Base-by-base conservation (phyloP, 306 rosid species). In the Lathyrus tuberosus region DNA sequence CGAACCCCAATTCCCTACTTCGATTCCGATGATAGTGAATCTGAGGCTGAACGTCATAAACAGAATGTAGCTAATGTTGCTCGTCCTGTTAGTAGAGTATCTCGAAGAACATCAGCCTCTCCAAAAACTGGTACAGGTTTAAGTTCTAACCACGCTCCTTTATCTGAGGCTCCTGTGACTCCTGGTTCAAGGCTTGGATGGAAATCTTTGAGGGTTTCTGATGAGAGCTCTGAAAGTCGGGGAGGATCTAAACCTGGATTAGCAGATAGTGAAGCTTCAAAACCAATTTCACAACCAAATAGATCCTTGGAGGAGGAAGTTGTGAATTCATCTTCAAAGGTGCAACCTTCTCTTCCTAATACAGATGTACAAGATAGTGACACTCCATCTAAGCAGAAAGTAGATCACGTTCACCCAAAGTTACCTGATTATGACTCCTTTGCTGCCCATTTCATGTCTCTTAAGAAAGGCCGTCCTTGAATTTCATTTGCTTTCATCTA, bases 331-430 rank as follows among this genome's bases (percentile, higher is more conserved):
- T 70, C 87, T 35, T 24, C 78, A 7, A 65, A 65, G 18, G 53
- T 30, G 49, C 76, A 82, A 47, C 35, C 79, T 49, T 71, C 82
- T 72, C 67, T 71, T 80, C 66, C 80, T 12, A 77, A 79, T 72
- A 65, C 33, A 46, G 77, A 15, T 40, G 49, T 62, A 70, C 35
- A 81, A 62, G 77, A 71, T 64, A 74, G 63, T 78, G 63, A 79
- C 72, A 28, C 70, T 52, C 47, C 83, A 16, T 71, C 86, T 12
- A 81, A 73, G 68, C 81, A 75, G 79, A 88, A 64, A 59, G 73
- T 77, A 24, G 78, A 78, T 67, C 98, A 93, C 54, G 89, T 88
- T 72, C 97, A 93, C 78, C 97, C 97, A 4, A 90, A 90, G 82
- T 87, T 88, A 76, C 98, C 98, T 1, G 96, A 93, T 71, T 86